phyloP scores from a whole-genome alignment of 2,329 filamentous ascomycete genomes.

The Nemania sp. region DNA sequence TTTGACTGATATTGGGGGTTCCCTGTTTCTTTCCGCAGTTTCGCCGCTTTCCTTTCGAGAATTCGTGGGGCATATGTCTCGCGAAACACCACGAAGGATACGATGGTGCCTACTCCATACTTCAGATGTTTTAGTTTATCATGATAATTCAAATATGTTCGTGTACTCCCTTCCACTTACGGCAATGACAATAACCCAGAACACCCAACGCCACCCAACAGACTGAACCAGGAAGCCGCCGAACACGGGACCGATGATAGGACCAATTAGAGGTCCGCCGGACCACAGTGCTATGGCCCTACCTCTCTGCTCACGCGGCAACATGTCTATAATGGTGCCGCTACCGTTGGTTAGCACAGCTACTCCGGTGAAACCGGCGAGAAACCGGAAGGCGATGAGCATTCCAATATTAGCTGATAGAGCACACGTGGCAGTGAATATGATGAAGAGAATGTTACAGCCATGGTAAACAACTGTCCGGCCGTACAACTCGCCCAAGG shows the following conservation, averaged over 20 bases:
- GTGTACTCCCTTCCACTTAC: conserved; percentile 35
- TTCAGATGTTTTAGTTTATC: not conserved
- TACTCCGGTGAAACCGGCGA: conserved; percentile 59
- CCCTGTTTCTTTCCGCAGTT: conserved; percentile 56
- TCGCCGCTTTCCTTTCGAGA: conserved; percentile 56
- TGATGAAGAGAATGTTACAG: conserved; percentile 58
- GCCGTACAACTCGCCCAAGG: conserved; percentile 60
- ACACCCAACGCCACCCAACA: conserved; percentile 61
- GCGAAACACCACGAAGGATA: conserved; percentile 35
- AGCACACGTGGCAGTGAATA: conserved; percentile 56
- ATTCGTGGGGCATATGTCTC: conserved; percentile 59
- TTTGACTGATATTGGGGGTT: conserved; percentile 44
- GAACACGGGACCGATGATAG: conserved; percentile 59
- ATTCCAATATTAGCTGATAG: conserved; percentile 41
- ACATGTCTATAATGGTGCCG: conserved; percentile 62
- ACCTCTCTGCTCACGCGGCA: conserved; percentile 52
- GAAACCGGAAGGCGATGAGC: conserved; percentile 26
- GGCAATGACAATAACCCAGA: conserved; percentile 52
- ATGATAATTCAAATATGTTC: not conserved
- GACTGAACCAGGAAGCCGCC: conserved; percentile 48
- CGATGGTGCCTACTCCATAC: conserved; percentile 19
- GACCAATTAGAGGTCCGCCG: conserved; percentile 53
- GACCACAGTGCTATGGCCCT: conserved; percentile 52
- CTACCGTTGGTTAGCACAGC: conserved; percentile 63
- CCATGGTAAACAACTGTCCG: conserved; percentile 56